A percentile compares a stretch with the other conserved stretches of the same genome.
Evolutionary conservation across 768 basidiomycete species (phyloP).

Genomic region (Hydnomerulius pinastri): DNA sequence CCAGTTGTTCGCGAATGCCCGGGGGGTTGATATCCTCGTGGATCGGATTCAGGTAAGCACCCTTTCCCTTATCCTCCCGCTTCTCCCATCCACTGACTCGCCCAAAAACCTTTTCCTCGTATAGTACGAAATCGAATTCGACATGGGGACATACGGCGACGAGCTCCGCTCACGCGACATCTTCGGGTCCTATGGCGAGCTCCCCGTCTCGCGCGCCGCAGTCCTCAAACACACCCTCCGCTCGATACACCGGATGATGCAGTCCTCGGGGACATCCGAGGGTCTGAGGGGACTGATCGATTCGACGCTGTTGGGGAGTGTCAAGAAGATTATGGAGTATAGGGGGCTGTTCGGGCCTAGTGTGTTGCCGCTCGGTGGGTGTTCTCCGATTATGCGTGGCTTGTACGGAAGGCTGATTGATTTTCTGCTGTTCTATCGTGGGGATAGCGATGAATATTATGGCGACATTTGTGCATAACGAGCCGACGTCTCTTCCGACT

Average conservation of each 20-base stretch:
- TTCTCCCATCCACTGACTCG: slow-evolving; percentile 16
- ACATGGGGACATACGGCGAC: slow-evolving; percentile 56
- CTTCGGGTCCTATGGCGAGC: slow-evolving; percentile 54
- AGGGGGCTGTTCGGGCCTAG: slow-evolving; percentile 83
- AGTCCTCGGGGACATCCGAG: slow-evolving; percentile 90
- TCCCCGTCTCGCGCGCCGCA: slow-evolving; percentile 73
- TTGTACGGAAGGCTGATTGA: no score
- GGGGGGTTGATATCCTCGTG: slow-evolving; percentile 84
- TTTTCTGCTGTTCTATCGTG: no score
- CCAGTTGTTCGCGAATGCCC: slow-evolving; percentile 78
- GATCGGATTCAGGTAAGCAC: slow-evolving; percentile 78
- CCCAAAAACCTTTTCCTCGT: no score
- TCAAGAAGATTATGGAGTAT: slow-evolving; percentile 87
- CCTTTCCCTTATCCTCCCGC: neutral
- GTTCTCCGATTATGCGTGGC: neutral
- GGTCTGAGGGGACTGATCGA: slow-evolving; percentile 94
- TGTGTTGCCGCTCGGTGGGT: slow-evolving; percentile 80
- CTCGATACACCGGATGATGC: slow-evolving; percentile 97
- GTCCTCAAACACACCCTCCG: slow-evolving; percentile 90
- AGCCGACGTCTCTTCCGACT: slow-evolving; percentile 89
- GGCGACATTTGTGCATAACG: slow-evolving; percentile 97
- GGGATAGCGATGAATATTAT: slow-evolving; percentile 84
- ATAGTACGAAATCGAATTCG: slow-evolving; percentile 68
- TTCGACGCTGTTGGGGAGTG: slow-evolving; percentile 76
- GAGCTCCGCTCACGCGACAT: slow-evolving; percentile 46